Evolutionary conservation across 441 rosid species (phyloP).

Genomic region (Theobroma grandiflorum): DNA sequence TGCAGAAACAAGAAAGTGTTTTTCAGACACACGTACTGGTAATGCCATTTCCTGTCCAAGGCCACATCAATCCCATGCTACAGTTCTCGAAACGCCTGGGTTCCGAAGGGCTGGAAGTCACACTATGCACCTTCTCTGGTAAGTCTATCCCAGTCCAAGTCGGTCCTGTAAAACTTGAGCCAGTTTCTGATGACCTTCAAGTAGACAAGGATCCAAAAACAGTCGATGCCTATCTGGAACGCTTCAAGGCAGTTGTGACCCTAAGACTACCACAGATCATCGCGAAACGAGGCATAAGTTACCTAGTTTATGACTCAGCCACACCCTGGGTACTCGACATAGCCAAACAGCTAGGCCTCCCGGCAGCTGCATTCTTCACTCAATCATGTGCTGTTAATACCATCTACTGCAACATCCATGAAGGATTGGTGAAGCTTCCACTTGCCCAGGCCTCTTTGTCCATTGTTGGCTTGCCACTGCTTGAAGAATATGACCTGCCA

Average conservation of each 20-base stretch:
- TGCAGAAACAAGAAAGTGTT: not conserved
- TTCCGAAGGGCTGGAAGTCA: constrained; percentile 41
- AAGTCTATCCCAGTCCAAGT: constrained; percentile 34
- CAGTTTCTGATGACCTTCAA: constrained; percentile 15
- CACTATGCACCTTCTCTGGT: constrained; percentile 45
- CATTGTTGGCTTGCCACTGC: constrained; percentile 25
- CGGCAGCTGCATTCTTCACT: constrained; percentile 46
- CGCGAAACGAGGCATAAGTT: constrained; percentile 13
- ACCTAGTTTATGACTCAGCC: constrained; percentile 42
- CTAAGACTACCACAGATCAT: constrained; percentile 35
- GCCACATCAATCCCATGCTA: constrained; percentile 56
- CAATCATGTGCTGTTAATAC: constrained; percentile 40
- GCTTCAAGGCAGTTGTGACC: constrained; percentile 20
- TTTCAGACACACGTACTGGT: constrained; percentile 35
- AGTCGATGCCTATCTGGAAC: constrained; percentile 17
- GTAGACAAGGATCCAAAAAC: not conserved
- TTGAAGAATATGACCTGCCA: constrained; percentile 37
- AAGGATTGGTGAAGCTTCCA: constrained; percentile 37
- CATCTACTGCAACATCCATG: constrained; percentile 27
- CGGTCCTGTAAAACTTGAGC: constrained; percentile 40
- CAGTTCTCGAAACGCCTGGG: constrained; percentile 53
- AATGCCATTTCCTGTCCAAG: constrained; percentile 53
- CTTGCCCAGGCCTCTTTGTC: not conserved
- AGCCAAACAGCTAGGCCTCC: constrained; percentile 34
- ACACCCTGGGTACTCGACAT: constrained; percentile 42